phyloP scores from a whole-genome alignment of 768 basidiomycete species.

The Trametes coccinea region DNA sequence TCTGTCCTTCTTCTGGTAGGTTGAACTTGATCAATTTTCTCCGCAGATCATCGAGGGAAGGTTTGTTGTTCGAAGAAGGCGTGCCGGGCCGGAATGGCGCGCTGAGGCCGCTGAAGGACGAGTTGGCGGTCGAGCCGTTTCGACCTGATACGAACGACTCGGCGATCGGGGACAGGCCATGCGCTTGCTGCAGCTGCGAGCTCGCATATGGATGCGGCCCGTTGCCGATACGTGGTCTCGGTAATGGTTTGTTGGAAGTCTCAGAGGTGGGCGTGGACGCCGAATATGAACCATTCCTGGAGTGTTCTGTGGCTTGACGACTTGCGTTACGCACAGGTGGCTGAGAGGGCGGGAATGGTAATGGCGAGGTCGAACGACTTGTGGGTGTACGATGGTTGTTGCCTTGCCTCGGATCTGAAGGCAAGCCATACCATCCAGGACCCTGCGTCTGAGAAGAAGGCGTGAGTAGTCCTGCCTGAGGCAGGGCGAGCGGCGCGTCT shows the following conservation, averaged over 20 bases:
- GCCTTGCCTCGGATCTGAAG: slow-evolving; percentile 56
- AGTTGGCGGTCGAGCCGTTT: slow-evolving; percentile 37
- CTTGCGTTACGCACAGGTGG: slow-evolving; percentile 17
- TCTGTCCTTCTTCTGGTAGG: slow-evolving; percentile 76
- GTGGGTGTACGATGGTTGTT: slow-evolving; percentile 39
- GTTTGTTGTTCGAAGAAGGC: slow-evolving; percentile 31
- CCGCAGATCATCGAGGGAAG: slow-evolving; percentile 75
- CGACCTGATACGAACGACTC: slow-evolving; percentile 53
- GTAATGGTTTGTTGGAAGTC: slow-evolving; percentile 45
- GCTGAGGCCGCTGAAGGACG: slow-evolving; percentile 49
- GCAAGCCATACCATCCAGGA: slow-evolving; percentile 41
- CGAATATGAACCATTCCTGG: slow-evolving; percentile 51
- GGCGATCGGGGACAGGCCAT: slow-evolving; percentile 67
- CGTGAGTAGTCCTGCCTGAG: slow-evolving; percentile 31
- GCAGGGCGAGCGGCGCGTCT: slow-evolving; percentile 44
- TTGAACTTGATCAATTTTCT: slow-evolving; percentile 87
- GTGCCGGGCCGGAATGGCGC: slow-evolving; percentile 39
- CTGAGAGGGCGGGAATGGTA: slow-evolving; percentile 38
- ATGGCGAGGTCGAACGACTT: slow-evolving; percentile 36
- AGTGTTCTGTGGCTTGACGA: slow-evolving; percentile 38
- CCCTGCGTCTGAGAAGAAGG: slow-evolving; percentile 27
- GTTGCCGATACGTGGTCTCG: slow-evolving; percentile 44
- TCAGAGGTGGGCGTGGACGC: slow-evolving; percentile 44
- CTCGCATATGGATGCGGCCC: slow-evolving; percentile 62
- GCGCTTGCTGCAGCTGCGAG: slow-evolving; percentile 40